Evolutionary conservation across 148 eudicot genomes (phyloP).

Genomic region (Camellia japonica): DNA sequence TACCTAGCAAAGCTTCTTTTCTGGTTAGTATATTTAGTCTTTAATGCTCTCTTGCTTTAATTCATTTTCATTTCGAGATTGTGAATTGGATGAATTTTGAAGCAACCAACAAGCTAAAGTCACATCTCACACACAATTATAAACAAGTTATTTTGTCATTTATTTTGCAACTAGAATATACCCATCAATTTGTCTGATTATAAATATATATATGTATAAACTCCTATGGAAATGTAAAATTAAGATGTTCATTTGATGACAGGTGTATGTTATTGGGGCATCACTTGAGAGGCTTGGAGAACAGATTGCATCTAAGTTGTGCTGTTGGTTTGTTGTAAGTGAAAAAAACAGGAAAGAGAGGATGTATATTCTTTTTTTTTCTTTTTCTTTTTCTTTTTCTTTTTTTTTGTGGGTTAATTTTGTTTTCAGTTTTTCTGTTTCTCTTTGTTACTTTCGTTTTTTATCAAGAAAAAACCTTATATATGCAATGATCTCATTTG

Average conservation of each 20-base stretch:
- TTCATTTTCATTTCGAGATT: background rate
- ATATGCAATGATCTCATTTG: background rate
- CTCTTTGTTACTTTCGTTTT: background rate
- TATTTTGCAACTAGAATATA: background rate
- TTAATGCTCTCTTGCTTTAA: background rate
- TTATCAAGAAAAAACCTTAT: background rate
- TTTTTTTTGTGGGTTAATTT: background rate
- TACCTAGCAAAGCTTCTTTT: constrained; percentile 85
- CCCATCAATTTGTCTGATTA: too few species aligned
- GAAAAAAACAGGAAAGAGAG: constrained; percentile 14
- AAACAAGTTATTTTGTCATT: background rate
- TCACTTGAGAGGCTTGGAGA: constrained; percentile 89
- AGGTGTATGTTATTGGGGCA: constrained; percentile 96
- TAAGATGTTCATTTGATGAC: constrained; percentile 22
- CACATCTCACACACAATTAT: background rate
- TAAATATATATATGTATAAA: background rate
- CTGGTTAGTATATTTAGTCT: constrained; percentile 47
- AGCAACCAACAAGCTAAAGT: background rate
- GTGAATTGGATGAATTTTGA: background rate
- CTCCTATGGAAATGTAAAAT: background rate
- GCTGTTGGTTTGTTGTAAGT: constrained; percentile 74
- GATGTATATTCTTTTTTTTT: constrained; percentile 35
- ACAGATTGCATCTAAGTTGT: constrained; percentile 82
- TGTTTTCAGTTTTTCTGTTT: constrained; percentile 3
- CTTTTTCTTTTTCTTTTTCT: background rate